These are phyloP conservation scores for Blastocystis hominis DNA, from an alignment of 352 stramenopile genomes.

Conservation along the genomic window DNA sequence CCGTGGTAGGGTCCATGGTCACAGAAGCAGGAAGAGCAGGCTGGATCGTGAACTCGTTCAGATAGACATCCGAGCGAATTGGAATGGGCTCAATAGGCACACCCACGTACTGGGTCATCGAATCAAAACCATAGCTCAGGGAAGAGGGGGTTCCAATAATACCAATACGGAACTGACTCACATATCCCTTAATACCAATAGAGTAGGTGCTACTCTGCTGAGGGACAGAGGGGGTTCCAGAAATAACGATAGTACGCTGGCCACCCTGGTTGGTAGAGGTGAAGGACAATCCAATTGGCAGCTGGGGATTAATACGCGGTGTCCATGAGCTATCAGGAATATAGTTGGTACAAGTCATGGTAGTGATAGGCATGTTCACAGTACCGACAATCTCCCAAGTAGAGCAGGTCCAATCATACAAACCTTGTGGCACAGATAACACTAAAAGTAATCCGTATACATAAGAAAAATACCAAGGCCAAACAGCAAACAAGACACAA, in stretches of 20 bases:
- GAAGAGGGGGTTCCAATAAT: not conserved
- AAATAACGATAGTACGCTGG: not conserved
- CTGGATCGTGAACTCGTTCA: conserved; percentile 9
- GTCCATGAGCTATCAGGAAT: not conserved
- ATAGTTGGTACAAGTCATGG: not conserved
- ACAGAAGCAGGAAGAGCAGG: conserved; percentile 46
- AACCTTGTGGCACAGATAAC: not conserved
- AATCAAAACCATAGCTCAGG: conserved; percentile 55
- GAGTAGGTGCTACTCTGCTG: conserved; percentile 43
- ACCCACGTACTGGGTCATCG: conserved; percentile 25
- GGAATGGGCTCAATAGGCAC: conserved; percentile 45
- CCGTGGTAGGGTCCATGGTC: not conserved
- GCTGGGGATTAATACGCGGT: conserved; percentile 33
- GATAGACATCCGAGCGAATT: conserved; percentile 31
- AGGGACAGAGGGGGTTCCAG: conserved; percentile 30
- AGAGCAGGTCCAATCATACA: conserved; percentile 19
- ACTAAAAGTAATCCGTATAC: not conserved
- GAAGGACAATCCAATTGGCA: conserved; percentile 2
- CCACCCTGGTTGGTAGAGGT: not conserved
- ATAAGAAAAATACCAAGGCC: no score
- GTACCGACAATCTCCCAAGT: conserved; percentile 11
- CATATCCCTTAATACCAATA: conserved; percentile 19
- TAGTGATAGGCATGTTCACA: not conserved
- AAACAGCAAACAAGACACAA: no score
- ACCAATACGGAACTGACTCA: conserved; percentile 48